These are phyloP conservation scores for Leavenworthia alabamica DNA, from an alignment of 345 rosid genomes.

Conservation along the genomic window DNA sequence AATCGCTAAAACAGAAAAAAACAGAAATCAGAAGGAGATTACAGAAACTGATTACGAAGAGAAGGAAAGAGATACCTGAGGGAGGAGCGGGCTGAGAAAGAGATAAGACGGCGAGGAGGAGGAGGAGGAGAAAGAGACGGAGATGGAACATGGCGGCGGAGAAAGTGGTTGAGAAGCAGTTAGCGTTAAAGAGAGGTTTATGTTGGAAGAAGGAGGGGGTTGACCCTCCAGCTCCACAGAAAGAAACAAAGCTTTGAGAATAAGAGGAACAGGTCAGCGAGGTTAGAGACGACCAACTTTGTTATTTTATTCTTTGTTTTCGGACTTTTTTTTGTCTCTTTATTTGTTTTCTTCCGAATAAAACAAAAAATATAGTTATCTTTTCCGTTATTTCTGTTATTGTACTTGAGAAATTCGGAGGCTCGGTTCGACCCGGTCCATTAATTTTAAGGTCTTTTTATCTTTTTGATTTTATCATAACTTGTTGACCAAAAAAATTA, in stretches of 20 bases:
- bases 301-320: not conserved
- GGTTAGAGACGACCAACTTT: not conserved
- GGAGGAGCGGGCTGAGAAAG: slow-evolving; percentile 37
- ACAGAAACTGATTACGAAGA: not conserved
- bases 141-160: slow-evolving; percentile 29
- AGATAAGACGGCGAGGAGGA: slow-evolving; percentile 31
- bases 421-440: not conserved
- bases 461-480: too few species aligned
- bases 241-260: slow-evolving; percentile 41
- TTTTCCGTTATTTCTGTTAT: slow-evolving; percentile 28
- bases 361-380: not conserved
- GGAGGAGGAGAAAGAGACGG: slow-evolving; percentile 16
- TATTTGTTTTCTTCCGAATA: not conserved
- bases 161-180: slow-evolving; percentile 5
- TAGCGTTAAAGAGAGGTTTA: slow-evolving; percentile 9
- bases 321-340: too few species aligned
- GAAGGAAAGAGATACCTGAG: slow-evolving; percentile 28
- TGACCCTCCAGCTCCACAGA: slow-evolving; percentile 38
- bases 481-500: not conserved
- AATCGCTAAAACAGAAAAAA: slow-evolving; percentile 31
- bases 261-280: slow-evolving; percentile 27
- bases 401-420: not conserved
- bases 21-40: not conserved
- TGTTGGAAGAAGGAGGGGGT: slow-evolving; percentile 43
- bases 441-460: too few species aligned